Percentiles rank a stretch among this genome's conserved stretches.
phyloP scores from a whole-genome alignment of 202 grass and related monocot genomes.

The Carex sylvatica region DNA sequence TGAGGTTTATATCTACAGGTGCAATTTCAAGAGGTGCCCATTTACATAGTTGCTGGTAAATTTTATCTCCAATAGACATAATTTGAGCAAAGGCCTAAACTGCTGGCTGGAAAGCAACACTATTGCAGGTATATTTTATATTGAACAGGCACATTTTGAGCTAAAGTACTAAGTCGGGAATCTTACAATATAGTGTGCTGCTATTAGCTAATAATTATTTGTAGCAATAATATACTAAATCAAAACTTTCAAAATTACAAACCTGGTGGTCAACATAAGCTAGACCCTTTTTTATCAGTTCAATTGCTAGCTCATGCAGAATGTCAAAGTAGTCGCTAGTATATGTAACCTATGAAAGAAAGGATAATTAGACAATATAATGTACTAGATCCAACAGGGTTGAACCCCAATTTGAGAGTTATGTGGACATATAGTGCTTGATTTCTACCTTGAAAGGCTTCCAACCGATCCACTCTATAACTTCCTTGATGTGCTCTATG shows the following conservation, averaged over 20 bases:
- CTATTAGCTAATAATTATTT: conserved; percentile 1
- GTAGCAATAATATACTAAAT: conserved; percentile 21
- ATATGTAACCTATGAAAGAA: conserved; percentile 55
- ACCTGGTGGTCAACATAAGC: conserved; percentile 98
- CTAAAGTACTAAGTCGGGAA: neutral
- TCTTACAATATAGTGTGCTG: neutral
- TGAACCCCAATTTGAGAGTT: neutral
- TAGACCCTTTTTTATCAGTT: conserved; percentile 67
- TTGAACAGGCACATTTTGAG: neutral
- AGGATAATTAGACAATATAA: neutral
- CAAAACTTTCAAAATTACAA: conserved; percentile 20
- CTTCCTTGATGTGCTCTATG: conserved; percentile 90
- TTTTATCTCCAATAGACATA: neutral
- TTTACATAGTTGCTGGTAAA: neutral
- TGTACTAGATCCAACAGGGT: neutral
- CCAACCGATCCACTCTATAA: conserved; percentile 90
- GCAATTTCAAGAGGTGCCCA: neutral
- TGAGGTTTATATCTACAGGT: neutral
- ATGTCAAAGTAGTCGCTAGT: conserved; percentile 87
- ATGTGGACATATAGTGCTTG: neutral
- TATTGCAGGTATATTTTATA: neutral
- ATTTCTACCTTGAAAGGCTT: conserved; percentile 59
- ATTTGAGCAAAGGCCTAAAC: neutral
- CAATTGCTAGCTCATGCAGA: conserved; percentile 71
- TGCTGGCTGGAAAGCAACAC: neutral